Conservation (phyloP, 768 basidiomycete species). For the Pleurotus tuber-regium region DNA sequence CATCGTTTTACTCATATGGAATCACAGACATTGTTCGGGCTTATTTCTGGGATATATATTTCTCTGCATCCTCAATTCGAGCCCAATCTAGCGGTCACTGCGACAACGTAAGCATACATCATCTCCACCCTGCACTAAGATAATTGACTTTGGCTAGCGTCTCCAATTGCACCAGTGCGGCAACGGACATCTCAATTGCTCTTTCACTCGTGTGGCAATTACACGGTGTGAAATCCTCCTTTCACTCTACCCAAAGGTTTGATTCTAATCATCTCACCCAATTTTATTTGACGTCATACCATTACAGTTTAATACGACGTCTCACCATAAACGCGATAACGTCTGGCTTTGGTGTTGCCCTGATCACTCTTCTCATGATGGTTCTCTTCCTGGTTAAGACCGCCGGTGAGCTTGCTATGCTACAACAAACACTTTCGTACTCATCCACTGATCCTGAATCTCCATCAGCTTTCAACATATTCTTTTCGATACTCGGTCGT, state of each 20-base stretch:
- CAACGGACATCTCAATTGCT: conserved; percentile 11
- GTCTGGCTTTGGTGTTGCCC: conserved; percentile 9
- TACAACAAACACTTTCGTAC: too few relatives aligned
- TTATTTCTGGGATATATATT: background rate
- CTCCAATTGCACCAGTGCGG: conserved; percentile 7
- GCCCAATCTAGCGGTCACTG: conserved; percentile 6
- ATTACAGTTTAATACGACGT: conserved; percentile 12
- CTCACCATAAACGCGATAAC: conserved; percentile 9
- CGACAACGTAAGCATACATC: conserved; percentile 9
- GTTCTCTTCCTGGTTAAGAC: conserved; percentile 4
- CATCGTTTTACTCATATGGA: background rate
- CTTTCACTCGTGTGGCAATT: conserved; percentile 14
- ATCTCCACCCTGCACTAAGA: background rate
- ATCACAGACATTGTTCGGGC: background rate
- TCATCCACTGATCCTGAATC: too few relatives aligned
- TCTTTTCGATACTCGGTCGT: conserved; percentile 12
- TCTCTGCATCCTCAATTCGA: background rate
- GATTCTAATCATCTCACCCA: background rate
- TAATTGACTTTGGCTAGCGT: conserved; percentile 1
- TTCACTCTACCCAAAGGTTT: conserved; percentile 12
- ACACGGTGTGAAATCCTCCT: conserved; percentile 6
- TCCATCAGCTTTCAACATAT: conserved; percentile 12
- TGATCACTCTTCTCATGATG: conserved; percentile 9
- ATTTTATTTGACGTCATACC: background rate
- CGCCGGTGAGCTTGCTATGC: conserved; percentile 4